These are phyloP conservation scores for Barnettozyma siamensis DNA, from an alignment of 805 yeast species.

Conservation along the genomic window DNA sequence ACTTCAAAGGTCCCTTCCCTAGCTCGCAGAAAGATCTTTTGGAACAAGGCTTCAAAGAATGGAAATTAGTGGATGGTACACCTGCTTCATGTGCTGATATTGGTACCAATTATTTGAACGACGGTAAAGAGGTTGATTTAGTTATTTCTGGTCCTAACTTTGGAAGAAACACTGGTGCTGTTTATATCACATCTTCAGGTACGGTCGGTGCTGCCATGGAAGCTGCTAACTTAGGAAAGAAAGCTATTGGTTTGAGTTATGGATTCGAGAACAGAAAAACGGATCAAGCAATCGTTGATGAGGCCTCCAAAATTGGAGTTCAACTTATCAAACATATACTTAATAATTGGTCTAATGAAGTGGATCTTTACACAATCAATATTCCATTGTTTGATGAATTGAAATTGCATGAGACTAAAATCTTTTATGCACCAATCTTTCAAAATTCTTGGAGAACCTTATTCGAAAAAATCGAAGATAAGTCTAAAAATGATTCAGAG, in stretches of 20 bases:
- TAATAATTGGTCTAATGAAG: slow-evolving; percentile 48
- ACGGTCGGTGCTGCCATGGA: slow-evolving; percentile 98
- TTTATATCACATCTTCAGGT: slow-evolving; percentile 87
- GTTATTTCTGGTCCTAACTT: slow-evolving; percentile 95
- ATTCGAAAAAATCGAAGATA: slow-evolving; percentile 29
- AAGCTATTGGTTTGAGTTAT: slow-evolving; percentile 76
- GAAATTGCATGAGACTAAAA: slow-evolving; percentile 49
- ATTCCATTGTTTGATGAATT: slow-evolving; percentile 65
- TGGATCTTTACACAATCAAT: slow-evolving; percentile 78
- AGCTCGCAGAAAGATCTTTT: slow-evolving; percentile 38
- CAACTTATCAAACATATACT: slow-evolving; percentile 55
- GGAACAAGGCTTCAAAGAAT: slow-evolving; percentile 49
- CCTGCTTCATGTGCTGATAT: slow-evolving; percentile 95
- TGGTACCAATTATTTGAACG: slow-evolving; percentile 67
- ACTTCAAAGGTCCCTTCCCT: slow-evolving; percentile 64
- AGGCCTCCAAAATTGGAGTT: slow-evolving; percentile 67
- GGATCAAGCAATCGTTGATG: slow-evolving; percentile 31
- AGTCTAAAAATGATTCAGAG: slow-evolving; percentile 13
- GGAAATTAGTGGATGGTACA: slow-evolving; percentile 87
- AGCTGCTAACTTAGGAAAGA: slow-evolving; percentile 61
- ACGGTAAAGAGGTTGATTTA: slow-evolving; percentile 56
- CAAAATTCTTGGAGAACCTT: slow-evolving; percentile 76
- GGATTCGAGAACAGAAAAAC: slow-evolving; percentile 56
- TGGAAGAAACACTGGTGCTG: slow-evolving; percentile 86
- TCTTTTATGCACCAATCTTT: slow-evolving; percentile 71